Evolutionary conservation across 371 early-diverging fungal genomes (phyloP).

Genomic region (Fennellomyces sp.): DNA sequence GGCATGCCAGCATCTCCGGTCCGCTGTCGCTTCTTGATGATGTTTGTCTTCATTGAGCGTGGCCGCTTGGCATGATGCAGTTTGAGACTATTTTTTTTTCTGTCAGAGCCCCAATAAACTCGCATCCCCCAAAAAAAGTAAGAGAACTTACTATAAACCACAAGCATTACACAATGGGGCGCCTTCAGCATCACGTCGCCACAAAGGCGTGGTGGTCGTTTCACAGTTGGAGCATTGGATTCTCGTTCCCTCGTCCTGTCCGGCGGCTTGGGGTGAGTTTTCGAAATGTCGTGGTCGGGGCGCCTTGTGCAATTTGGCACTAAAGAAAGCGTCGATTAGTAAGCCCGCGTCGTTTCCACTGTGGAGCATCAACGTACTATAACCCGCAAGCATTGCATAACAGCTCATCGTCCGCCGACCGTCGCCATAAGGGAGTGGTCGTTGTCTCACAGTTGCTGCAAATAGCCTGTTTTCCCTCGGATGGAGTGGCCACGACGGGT

Average conservation of each 20-base stretch:
- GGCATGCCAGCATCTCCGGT: conserved; percentile 13
- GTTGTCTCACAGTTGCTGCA: conserved; percentile 92
- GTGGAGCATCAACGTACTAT: conserved; percentile 57
- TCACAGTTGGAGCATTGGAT: conserved; percentile 85
- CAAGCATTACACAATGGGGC: conserved; percentile 93
- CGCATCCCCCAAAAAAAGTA: not conserved
- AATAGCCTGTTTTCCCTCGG: conserved; percentile 25
- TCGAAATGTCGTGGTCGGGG: conserved; percentile 62
- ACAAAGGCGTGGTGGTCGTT: conserved; percentile 92
- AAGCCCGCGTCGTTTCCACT: not conserved
- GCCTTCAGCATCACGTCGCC: conserved; percentile 90
- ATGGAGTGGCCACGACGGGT: conserved; percentile 20
- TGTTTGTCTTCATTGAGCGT: conserved; percentile 78
- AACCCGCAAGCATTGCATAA: conserved; percentile 98
- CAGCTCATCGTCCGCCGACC: conserved; percentile 79
- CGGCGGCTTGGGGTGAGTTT: conserved; percentile 2
- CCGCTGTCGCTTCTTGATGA: conserved; percentile 55
- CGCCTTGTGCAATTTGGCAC: conserved; percentile 74
- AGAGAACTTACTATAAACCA: conserved; percentile 78
- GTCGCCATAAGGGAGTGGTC: conserved; percentile 95
- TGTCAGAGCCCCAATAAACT: not conserved
- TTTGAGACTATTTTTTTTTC: conserved; percentile 12
- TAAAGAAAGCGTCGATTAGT: conserved; percentile 4
- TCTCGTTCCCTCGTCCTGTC: conserved; percentile 16
- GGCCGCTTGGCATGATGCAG: conserved; percentile 59